A percentile compares a stretch with the other conserved stretches of the same genome.
Evolutionary conservation across 805 yeast species (phyloP).

Genomic region (Lachancea fermentati): DNA sequence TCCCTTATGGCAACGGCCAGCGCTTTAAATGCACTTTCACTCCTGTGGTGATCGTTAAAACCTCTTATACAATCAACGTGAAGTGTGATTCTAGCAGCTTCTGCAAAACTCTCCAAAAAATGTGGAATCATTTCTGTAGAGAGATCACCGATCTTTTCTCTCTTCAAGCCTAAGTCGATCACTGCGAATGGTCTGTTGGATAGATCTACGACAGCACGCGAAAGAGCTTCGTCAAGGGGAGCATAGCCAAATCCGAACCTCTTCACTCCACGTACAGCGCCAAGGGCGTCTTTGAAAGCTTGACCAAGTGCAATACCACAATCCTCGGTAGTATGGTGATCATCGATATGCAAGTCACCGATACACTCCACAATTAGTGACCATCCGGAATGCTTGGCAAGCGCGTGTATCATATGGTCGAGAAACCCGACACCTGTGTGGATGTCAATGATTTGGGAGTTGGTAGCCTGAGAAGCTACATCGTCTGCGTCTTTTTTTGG

Average conservation of each 20-base stretch:
- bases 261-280: conserved; percentile 83
- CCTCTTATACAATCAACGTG: conserved; percentile 96
- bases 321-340: conserved; percentile 96
- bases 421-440: conserved; percentile 92
- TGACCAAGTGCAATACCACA: conserved; percentile 87
- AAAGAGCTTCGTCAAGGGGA: conserved; percentile 92
- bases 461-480: conserved; percentile 66
- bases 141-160: conserved; percentile 91
- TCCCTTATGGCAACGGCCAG: conserved; percentile 88
- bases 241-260: conserved; percentile 93
- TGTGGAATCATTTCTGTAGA: conserved; percentile 98
- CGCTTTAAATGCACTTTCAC: conserved; percentile 95
- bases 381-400: conserved; percentile 98
- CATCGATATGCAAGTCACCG: conserved; percentile 94
- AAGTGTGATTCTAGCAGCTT: conserved; percentile 81
- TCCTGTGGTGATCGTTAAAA: conserved; percentile 90
- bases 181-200: conserved; percentile 92
- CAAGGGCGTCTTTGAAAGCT: conserved; percentile 86
- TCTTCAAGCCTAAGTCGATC: conserved; percentile 78
- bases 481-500: conserved; percentile 29
- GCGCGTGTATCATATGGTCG: conserved; percentile 96
- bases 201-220: conserved; percentile 93
- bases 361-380: conserved; percentile 80
- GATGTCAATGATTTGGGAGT: conserved; percentile 67
- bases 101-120: conserved; percentile 89